phyloP scores from a whole-genome alignment of 768 basidiomycete genomes.

The Rhodosporidiobolus odoratus region DNA sequence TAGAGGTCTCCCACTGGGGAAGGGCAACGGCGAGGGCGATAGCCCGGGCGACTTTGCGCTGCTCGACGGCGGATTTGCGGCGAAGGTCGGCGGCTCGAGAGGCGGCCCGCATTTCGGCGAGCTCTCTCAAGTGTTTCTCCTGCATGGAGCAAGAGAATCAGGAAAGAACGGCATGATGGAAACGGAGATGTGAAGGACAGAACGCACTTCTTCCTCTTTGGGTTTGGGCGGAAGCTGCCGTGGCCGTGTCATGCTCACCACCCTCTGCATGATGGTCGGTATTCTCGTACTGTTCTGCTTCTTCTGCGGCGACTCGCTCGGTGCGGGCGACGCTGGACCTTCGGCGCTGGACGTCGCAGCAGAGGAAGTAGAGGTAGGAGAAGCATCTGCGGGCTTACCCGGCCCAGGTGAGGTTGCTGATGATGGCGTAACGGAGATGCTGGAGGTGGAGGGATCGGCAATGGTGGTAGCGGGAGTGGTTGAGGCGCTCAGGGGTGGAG shows the following conservation, averaged over 20 bases:
- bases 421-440: not conserved
- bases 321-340: not conserved
- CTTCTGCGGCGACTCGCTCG: constrained; percentile 2
- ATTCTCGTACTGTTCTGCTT: not conserved
- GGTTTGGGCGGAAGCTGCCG: constrained; percentile 76
- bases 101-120: constrained; percentile 76
- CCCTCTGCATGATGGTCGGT: constrained; percentile 69
- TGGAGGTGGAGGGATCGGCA: not conserved
- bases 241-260: constrained; percentile 78
- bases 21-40: constrained; percentile 62
- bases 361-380: not conserved
- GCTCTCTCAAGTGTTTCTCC: constrained; percentile 72
- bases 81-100: constrained; percentile 60
- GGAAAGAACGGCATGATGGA: not conserved
- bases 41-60: constrained; percentile 62
- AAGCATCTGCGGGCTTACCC: not conserved
- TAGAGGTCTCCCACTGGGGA: constrained; percentile 67
- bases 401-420: not conserved
- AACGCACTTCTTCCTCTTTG: constrained; percentile 59
- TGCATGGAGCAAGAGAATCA: not conserved
- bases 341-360: too few relatives aligned
- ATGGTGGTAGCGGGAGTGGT: not conserved
- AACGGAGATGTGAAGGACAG: not conserved
- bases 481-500: not conserved
- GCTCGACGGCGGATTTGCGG: constrained; percentile 57